Percentiles rank a stretch among this genome's conserved stretches.
Conservation (phyloP, 1,284 basidiomycete species). For the Porodaedalea pini region DNA sequence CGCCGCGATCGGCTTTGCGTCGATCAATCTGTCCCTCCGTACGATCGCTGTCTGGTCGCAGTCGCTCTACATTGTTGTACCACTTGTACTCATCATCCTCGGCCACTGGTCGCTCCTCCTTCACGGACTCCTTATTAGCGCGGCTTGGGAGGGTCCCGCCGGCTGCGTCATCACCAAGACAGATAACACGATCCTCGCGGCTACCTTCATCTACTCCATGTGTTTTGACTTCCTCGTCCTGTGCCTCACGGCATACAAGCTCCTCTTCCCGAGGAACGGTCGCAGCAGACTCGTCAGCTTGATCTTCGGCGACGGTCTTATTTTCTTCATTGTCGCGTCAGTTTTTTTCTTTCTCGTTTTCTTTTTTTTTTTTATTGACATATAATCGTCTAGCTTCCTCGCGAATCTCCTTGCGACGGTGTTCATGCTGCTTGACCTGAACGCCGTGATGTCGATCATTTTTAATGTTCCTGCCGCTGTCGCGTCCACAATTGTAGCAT, state of each 20-base stretch:
- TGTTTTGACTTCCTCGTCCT: slow-evolving; percentile 64
- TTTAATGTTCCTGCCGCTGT: slow-evolving; percentile 71
- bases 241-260: slow-evolving; percentile 48
- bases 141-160: slow-evolving; percentile 21
- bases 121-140: slow-evolving; percentile 47
- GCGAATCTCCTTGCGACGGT: slow-evolving; percentile 66
- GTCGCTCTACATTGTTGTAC: slow-evolving; percentile 51
- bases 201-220: slow-evolving; percentile 73
- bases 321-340: slow-evolving; percentile 72
- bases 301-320: slow-evolving; percentile 67
- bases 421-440: slow-evolving; percentile 69
- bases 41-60: slow-evolving; percentile 77
- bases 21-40: slow-evolving; percentile 74
- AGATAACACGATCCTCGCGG: slow-evolving; percentile 36
- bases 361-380: neutral
- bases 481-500: slow-evolving; percentile 42
- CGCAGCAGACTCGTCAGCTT: slow-evolving; percentile 57
- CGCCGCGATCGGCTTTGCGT: slow-evolving; percentile 68
- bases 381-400: slow-evolving; percentile 46
- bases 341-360: slow-evolving; percentile 28
- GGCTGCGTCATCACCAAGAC: slow-evolving; percentile 30
- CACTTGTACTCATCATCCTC: slow-evolving; percentile 57
- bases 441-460: slow-evolving; percentile 72
- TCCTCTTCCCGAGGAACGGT: slow-evolving; percentile 31
- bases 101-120: slow-evolving; percentile 75